Percentiles rank a stretch among this genome's conserved stretches.
Conservation (phyloP, 2,329 filamentous ascomycete species). For the Fusarium tanahbumbuense region DNA sequence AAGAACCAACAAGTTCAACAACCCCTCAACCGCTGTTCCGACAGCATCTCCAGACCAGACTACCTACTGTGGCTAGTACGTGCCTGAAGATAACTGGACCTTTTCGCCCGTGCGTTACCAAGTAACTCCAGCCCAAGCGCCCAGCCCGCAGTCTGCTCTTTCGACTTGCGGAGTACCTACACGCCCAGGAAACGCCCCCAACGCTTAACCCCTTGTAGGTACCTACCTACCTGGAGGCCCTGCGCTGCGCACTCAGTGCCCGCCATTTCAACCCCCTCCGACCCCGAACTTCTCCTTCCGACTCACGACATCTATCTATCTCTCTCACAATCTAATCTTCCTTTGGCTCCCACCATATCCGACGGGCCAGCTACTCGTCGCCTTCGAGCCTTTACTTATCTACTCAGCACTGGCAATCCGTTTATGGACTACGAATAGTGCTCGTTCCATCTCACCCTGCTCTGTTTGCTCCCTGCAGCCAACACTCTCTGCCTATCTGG, state of each 20-base stretch:
- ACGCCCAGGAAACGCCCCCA: constrained; percentile 26
- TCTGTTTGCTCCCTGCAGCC: constrained; percentile 7
- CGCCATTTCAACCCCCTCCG: constrained; percentile 47
- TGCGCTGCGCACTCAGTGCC: constrained; percentile 40
- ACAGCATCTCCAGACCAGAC: constrained; percentile 36
- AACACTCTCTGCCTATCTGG: constrained; percentile 37
- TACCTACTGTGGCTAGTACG: constrained; percentile 37
- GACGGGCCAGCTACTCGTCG: constrained; percentile 25
- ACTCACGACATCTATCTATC: constrained; percentile 41
- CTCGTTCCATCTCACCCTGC: constrained; percentile 1
- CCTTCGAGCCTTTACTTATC: constrained; percentile 5
- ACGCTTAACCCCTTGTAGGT: constrained; percentile 34
- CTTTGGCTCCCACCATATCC: constrained; percentile 37
- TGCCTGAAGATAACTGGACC: constrained; percentile 35
- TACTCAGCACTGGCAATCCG: constrained; percentile 12
- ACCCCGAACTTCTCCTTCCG: constrained; percentile 41
- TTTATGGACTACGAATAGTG: constrained; percentile 43
- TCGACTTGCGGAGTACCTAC: constrained; percentile 30
- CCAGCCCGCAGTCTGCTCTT: constrained; percentile 22
- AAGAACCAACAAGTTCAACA: constrained; percentile 12
- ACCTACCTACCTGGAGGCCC: constrained; percentile 30
- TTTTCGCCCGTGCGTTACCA: constrained; percentile 38
- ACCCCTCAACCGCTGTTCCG: constrained; percentile 26
- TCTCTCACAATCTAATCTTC: constrained; percentile 40
- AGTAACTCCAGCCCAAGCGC: constrained; percentile 37